Conservation (phyloP, 345 rosid species). For the Eucalyptus shirleyi region DNA sequence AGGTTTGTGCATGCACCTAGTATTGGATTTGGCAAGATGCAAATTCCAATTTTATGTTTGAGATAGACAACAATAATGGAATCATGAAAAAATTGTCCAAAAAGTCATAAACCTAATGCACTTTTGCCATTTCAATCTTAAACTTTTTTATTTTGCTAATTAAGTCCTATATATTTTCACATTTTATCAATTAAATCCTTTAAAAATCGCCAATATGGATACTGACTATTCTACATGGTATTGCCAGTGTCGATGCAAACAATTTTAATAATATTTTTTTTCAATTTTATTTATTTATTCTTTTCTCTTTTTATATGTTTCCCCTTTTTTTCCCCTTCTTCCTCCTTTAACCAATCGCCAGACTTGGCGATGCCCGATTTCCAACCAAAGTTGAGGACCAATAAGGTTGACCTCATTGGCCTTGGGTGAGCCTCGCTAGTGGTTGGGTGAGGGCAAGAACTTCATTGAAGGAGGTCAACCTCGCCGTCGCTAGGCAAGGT, state of each 20-base stretch:
- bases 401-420: neutral
- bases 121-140: rapidly evolving
- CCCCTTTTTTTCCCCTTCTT: neutral
- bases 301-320: neutral
- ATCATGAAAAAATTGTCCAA: neutral
- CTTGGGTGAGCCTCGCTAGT: neutral
- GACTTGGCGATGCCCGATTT: rapidly evolving
- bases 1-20: neutral
- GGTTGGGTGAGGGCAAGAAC: neutral
- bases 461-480: neutral
- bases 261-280: no score
- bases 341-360: no score
- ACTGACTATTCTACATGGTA: rapidly evolving
- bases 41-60: neutral
- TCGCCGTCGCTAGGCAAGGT: neutral
- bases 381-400: neutral
- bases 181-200: neutral
- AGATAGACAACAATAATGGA: neutral
- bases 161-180: neutral
- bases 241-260: rapidly evolving
- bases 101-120: no score
- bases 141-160: no score
- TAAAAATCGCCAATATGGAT: neutral
- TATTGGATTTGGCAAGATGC: neutral
- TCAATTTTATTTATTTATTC: no score